Evolutionary conservation across 768 basidiomycete species (phyloP), one percentile per base, ranked within the genome.

Genomic region (Boletales sp.): DNA sequence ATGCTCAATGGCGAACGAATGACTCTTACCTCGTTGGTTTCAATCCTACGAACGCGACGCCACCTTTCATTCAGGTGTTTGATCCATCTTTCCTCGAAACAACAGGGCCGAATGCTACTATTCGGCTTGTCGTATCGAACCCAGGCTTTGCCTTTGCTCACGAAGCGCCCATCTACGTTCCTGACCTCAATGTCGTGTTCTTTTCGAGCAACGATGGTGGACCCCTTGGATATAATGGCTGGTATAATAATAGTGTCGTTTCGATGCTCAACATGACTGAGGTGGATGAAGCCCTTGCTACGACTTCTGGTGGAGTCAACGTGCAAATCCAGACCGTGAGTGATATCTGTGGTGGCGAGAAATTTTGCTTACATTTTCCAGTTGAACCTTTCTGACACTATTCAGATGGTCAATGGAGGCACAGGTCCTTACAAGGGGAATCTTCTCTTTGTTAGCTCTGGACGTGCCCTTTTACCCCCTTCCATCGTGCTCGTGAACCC

Each of bases 191-290:
- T 57, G 80, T 85, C 50, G 72, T 93, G 4, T 84, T 82, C 69
- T 91, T 91, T 57, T 75, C 79, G 4, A 84, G 83, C 65, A 87
- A 81, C 51, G 81, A 78, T 51, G 86, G 88, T 6, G 86, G 86
- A 2, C 49, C 78, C 33, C 72, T 85, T 2, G 85, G 86, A 8
- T 75, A 78, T 60, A 87, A 79, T 47, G 83, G 82, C 54, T 64
- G 83, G 46, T 66, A 85, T 53, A 77, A 83, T 50, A 86, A 85
- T 55, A 87, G 81, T 51, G 67, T 78, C 42, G 72, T 86, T 2
- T 76, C 79, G 30, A 83, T 78, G 63, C 80, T 91, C 59, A 80
- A 70, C 56, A 67, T 90, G 62, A 71, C 68, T 13, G 76, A 82
- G 19, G 79, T 83, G 15, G 75, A 77, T 31, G 57, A 57, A 10